A percentile compares a stretch with the other conserved stretches of the same genome.
Conservation (phyloP, 1,139 yeast genomes). For the Lipomyces yarrowii region DNA sequence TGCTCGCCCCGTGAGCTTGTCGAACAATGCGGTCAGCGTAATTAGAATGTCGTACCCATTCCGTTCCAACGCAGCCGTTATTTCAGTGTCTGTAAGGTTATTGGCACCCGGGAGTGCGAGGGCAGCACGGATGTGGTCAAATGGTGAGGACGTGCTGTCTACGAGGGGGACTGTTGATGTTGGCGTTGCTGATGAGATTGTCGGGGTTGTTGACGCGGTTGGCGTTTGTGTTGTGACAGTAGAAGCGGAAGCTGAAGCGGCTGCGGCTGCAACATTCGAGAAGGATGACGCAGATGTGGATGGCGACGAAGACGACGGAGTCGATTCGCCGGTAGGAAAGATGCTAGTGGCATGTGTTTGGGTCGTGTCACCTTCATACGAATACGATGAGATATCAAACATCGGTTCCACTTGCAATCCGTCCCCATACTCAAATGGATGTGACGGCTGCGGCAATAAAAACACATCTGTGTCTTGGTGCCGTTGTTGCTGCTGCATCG, state of each 20-base stretch:
- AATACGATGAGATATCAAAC: neutral
- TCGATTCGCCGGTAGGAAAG: conserved; percentile 5
- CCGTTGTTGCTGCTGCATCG: conserved; percentile 11
- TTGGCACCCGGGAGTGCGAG: conserved; percentile 35
- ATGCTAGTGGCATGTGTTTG: neutral
- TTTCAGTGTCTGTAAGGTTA: conserved; percentile 39
- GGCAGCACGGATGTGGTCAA: conserved; percentile 40
- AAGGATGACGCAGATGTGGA: conserved; percentile 18
- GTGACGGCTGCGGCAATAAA: neutral
- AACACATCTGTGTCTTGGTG: conserved; percentile 4
- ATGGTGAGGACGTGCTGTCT: conserved; percentile 27
- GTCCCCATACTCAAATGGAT: neutral
- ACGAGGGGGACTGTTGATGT: neutral
- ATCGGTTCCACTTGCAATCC: neutral
- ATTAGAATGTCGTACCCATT: conserved; percentile 41
- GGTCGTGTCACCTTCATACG: neutral
- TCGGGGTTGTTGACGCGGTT: conserved; percentile 2
- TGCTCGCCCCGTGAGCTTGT: conserved; percentile 15
- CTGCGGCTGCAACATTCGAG: conserved; percentile 3
- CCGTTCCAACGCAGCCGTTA: conserved; percentile 40
- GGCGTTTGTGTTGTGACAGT: conserved; percentile 4
- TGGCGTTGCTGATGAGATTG: neutral
- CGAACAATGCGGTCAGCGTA: conserved; percentile 38
- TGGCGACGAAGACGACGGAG: conserved; percentile 21
- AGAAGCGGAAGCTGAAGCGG: conserved; percentile 1